A percentile compares a stretch with the other conserved stretches of the same genome.
phyloP scores from a whole-genome alignment of 768 basidiomycete genomes.

The Phanerochaete carnosa region DNA sequence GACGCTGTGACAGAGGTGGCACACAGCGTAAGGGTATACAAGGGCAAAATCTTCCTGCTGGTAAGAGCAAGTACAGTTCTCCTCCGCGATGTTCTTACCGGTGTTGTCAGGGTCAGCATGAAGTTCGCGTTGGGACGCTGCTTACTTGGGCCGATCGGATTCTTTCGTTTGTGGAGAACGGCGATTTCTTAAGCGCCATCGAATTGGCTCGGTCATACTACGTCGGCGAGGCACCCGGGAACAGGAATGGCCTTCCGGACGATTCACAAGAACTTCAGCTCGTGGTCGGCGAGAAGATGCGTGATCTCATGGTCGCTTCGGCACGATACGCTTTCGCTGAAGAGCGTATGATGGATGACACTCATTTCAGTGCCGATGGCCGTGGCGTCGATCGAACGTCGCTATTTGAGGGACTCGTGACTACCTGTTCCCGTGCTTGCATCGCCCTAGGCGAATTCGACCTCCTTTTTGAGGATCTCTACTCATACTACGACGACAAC shows the following conservation, averaged over 20 bases:
- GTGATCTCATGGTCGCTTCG: constrained; percentile 84
- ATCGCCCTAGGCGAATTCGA: constrained; percentile 77
- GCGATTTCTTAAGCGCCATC: constrained; percentile 89
- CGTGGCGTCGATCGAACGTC: constrained; percentile 90
- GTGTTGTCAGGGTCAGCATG: constrained; percentile 53
- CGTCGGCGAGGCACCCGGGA: constrained; percentile 74
- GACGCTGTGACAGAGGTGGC: constrained; percentile 53
- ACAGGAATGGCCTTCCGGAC: constrained; percentile 81
- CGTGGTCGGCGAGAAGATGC: constrained; percentile 72
- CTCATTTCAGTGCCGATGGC: constrained; percentile 76
- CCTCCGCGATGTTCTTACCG: not conserved
- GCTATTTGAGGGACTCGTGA: constrained; percentile 86
- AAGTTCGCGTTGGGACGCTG: constrained; percentile 77
- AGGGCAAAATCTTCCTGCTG: constrained; percentile 87
- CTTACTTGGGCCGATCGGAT: constrained; percentile 96
- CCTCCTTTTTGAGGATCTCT: constrained; percentile 91
- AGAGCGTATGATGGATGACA: constrained; percentile 88
- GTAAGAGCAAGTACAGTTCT: constrained; percentile 42
- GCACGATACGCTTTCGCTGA: constrained; percentile 90
- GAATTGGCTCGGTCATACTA: constrained; percentile 83
- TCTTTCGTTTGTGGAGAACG: constrained; percentile 74
- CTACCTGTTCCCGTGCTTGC: constrained; percentile 73
- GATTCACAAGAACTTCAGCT: constrained; percentile 51
- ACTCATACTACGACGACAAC: constrained; percentile 80
- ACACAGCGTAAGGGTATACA: constrained; percentile 78